phyloP scores from a whole-genome alignment of 139 green algal genomes.

The Haematococcus lacustris region DNA sequence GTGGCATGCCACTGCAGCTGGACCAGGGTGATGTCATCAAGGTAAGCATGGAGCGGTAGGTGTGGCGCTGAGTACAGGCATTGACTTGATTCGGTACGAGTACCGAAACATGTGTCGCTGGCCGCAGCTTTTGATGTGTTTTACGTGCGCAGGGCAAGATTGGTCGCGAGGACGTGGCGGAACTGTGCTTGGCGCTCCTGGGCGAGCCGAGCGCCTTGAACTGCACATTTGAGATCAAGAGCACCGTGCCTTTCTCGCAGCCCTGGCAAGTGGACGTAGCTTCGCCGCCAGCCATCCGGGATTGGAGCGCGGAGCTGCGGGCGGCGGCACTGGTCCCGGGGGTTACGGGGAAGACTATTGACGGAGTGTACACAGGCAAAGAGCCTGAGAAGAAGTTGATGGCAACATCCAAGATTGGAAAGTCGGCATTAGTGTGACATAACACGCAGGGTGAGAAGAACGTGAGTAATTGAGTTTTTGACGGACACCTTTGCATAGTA shows the following conservation, averaged over 20 bases:
- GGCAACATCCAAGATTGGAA: no score
- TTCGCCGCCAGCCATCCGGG: no score
- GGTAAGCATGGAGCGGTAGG: conserved; percentile 18
- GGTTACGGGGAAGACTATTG: no score
- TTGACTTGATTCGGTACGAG: not conserved
- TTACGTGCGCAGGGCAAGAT: conserved; percentile 68
- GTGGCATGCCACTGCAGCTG: conserved; percentile 59
- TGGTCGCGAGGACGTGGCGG: conserved; percentile 70
- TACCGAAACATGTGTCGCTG: not conserved
- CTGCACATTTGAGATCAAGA: conserved; percentile 84
- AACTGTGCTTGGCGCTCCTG: conserved; percentile 72
- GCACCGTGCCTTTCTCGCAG: conserved; percentile 70
- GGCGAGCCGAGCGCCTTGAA: conserved; percentile 25
- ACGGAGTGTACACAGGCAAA: no score
- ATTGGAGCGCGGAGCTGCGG: no score
- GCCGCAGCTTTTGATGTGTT: not conserved
- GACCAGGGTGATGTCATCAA: conserved; percentile 80
- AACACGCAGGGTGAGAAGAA: no score
- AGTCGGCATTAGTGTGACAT: no score
- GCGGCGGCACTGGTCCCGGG: no score
- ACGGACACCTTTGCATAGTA: no score
- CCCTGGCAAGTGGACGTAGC: conserved; percentile 52
- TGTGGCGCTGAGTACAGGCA: not conserved
- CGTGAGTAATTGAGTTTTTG: no score
- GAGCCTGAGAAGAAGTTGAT: no score